phyloP scores from a whole-genome alignment of 208 protist species.

The Acanthamoeba royreba region DNA sequence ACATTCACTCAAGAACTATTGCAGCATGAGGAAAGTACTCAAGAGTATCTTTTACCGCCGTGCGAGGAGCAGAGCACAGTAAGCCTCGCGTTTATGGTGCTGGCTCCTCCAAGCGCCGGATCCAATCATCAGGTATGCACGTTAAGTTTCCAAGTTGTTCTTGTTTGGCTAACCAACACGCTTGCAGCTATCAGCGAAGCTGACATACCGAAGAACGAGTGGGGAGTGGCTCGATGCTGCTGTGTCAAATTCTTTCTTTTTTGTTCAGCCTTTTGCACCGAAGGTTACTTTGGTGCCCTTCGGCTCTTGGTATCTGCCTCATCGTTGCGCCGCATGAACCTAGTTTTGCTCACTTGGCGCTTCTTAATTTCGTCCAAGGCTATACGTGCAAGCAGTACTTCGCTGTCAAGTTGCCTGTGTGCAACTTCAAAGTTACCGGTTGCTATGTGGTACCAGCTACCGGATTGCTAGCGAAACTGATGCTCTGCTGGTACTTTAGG shows the following conservation, averaged over 20 bases:
- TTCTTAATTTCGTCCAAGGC: background rate
- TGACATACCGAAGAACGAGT: background rate
- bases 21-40: background rate
- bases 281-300: background rate
- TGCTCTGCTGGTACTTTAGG: background rate
- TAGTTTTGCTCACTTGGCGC: too few relatives aligned
- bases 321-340: too few relatives aligned
- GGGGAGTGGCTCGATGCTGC: background rate
- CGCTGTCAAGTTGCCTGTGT: background rate
- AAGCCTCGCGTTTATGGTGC: background rate
- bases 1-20: background rate
- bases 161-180: too few relatives aligned
- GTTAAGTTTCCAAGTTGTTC: background rate
- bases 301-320: background rate
- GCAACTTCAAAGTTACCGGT: background rate
- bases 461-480: background rate
- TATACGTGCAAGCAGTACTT: background rate
- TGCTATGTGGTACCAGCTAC: background rate
- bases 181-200: background rate
- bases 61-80: background rate
- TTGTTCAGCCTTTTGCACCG: background rate
- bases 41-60: background rate
- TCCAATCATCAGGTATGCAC: background rate
- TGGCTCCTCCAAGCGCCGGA: background rate
- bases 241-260: background rate